phyloP scores from a whole-genome alignment of 2,329 filamentous ascomycete species.

The Pyrenophora tritici-repentis region DNA sequence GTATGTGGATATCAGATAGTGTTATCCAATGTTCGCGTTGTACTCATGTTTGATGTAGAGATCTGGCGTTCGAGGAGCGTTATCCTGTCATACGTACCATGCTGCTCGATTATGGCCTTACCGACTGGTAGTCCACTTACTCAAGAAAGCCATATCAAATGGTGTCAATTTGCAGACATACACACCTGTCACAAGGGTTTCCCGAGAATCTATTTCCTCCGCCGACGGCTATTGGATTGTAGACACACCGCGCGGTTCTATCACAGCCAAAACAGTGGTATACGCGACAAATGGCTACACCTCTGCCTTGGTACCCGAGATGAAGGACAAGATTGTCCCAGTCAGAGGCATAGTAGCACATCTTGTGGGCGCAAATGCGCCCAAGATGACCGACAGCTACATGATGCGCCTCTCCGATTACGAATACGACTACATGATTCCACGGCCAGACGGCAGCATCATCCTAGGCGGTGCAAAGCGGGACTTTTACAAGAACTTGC shows the following conservation, averaged over 20 bases:
- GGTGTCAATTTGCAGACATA: conserved; percentile 19
- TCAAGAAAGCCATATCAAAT: conserved; percentile 10
- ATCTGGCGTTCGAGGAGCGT: conserved; percentile 15
- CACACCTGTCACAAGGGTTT: conserved; percentile 9
- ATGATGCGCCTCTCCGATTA: conserved; percentile 54
- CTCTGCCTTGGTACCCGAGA: conserved; percentile 34
- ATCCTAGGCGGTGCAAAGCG: conserved; percentile 16
- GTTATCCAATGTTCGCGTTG: background rate
- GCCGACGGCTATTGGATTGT: conserved; percentile 1
- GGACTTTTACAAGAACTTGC: conserved; percentile 38
- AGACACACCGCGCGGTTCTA: conserved; percentile 12
- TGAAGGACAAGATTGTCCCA: conserved; percentile 46
- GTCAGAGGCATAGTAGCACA: conserved; percentile 27
- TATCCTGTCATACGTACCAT: conserved; percentile 17
- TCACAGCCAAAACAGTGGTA: conserved; percentile 15
- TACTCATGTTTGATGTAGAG: background rate
- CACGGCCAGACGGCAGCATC: conserved; percentile 31
- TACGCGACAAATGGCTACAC: conserved; percentile 31
- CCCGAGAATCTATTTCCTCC: background rate
- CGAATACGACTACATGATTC: conserved; percentile 59
- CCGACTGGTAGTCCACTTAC: conserved; percentile 10
- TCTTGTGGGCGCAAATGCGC: conserved; percentile 9
- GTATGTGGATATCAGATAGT: background rate
- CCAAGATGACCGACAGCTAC: conserved; percentile 22
- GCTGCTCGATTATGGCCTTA: conserved; percentile 18